phyloP scores from a whole-genome alignment of 805 yeast species.

The Wickerhamiella cacticola region DNA sequence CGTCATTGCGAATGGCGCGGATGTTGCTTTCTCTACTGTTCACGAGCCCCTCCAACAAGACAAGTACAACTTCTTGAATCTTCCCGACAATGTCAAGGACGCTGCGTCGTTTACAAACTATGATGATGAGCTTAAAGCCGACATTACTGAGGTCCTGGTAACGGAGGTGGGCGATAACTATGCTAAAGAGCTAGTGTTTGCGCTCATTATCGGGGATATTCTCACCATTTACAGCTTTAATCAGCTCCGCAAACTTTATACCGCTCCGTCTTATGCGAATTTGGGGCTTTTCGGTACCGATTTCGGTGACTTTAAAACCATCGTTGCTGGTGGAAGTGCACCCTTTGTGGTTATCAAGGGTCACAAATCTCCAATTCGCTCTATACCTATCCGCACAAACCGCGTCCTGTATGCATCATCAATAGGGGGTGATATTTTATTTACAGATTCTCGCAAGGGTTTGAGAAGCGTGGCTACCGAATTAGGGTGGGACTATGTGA shows the following conservation, averaged over 20 bases:
- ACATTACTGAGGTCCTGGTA: not conserved
- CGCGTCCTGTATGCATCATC: slow-evolving; percentile 41
- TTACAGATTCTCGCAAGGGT: slow-evolving; percentile 32
- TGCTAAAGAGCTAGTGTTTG: not conserved
- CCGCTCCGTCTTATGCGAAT: slow-evolving; percentile 28
- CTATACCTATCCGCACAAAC: slow-evolving; percentile 52
- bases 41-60: slow-evolving; percentile 4
- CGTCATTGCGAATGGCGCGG: not conserved
- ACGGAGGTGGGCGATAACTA: slow-evolving; percentile 10
- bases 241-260: slow-evolving; percentile 31
- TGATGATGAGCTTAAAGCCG: not conserved
- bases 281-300: slow-evolving; percentile 53
- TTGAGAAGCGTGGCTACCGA: slow-evolving; percentile 1
- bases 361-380: slow-evolving; percentile 48
- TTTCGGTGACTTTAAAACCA: slow-evolving; percentile 44
- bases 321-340: slow-evolving; percentile 61
- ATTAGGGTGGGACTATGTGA: slow-evolving; percentile 11
- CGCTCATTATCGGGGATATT: slow-evolving; percentile 15
- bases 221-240: slow-evolving; percentile 17
- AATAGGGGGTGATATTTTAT: slow-evolving; percentile 31
- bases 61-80: not conserved
- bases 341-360: slow-evolving; percentile 61
- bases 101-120: not conserved
- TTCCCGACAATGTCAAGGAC: not conserved
- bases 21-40: not conserved